Base-by-base conservation (phyloP, 2,329 filamentous ascomycete species). In the Colletotrichum abscissum region DNA sequence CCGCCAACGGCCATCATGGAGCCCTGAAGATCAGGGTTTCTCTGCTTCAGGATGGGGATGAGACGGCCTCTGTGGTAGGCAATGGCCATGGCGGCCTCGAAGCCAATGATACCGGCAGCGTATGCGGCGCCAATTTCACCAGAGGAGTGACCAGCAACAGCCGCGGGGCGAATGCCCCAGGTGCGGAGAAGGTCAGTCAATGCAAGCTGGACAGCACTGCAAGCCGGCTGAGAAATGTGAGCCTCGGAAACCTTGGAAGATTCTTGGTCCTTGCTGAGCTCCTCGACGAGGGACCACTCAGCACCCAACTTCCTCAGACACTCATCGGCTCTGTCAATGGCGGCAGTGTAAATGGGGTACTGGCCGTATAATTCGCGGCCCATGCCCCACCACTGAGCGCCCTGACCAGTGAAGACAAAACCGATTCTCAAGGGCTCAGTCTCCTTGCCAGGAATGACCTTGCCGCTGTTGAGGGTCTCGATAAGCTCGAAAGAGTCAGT, bases 1-100 rank as follows among this genome's bases (percentile, higher is more conserved):
- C 83, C 83, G 2, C 87, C 89, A 4, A 90, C 87, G 1, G 89
- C 89, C 79, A 90, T 83, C 89, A 91, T 91, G 12, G 84, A 80
- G 0, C 89, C 89, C 8, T 81, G 58, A 0, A 87, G 81, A 1
- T 80, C 75, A 0, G 85, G 82, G 68, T 84, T 79, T 42, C 80
- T 81, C 60, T 82, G 72, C 69, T 84, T 86, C 57, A 88, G 76
- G 2, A 84, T 79, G 2, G 83, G 82, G 4, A 86, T 82, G n/a
- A 86, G 81, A 33, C 84, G 81, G 1, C 85, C 86, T 19, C 86
- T 81, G 75, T 85, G 83, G 77, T 89, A 91, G 1, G 88, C 88
- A 12, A 87, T 82, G 0, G 82, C 80, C 78, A 88, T 84, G 59
- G 85, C 84, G 1, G 83, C 80, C 35, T 87, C 81, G 42, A 87